phyloP scores from a whole-genome alignment of 2,329 filamentous ascomycete genomes.

The Penicillium frequentans region DNA sequence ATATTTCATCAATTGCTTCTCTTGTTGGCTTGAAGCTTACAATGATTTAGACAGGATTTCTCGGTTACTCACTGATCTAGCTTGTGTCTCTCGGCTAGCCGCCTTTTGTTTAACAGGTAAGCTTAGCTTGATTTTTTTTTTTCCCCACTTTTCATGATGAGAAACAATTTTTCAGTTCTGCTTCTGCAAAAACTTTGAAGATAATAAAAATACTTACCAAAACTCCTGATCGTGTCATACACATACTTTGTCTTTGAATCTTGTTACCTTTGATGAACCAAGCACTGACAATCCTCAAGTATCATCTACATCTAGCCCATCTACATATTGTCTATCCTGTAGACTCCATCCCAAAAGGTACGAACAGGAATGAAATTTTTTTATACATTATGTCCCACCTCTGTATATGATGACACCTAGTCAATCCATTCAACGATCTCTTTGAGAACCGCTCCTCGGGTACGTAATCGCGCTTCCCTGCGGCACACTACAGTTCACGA shows the following conservation, averaged over 20 bases:
- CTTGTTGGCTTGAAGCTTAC: conserved; percentile 15
- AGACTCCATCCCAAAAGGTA: conserved; percentile 22
- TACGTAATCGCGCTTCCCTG: conserved; percentile 21
- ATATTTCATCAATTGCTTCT: conserved; percentile 4
- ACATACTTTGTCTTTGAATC: conserved; percentile 11
- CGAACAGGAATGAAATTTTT: conserved; percentile 10
- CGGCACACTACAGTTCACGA: conserved; percentile 21
- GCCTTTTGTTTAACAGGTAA: conserved; percentile 5
- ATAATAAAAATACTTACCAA: conserved; percentile 60
- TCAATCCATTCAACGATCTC: conserved; percentile 64
- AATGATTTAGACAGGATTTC: conserved; percentile 12
- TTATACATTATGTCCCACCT: not conserved
- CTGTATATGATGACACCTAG: conserved; percentile 57
- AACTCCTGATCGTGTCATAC: conserved; percentile 45
- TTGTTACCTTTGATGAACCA: conserved; percentile 8
- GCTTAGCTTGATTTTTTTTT: conserved; percentile 5
- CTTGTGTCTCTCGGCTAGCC: not conserved
- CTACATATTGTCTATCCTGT: conserved; percentile 1
- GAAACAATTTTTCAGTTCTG: conserved; percentile 61
- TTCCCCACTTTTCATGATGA: conserved; percentile 5
- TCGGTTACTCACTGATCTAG: not conserved
- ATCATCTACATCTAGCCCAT: conserved; percentile 6
- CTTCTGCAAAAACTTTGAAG: conserved; percentile 62
- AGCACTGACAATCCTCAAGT: conserved; percentile 20
- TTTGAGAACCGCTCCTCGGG: conserved; percentile 41